These are phyloP conservation scores for Lentinula lateritia DNA, from an alignment of 768 basidiomycete species.

Conservation along the genomic window DNA sequence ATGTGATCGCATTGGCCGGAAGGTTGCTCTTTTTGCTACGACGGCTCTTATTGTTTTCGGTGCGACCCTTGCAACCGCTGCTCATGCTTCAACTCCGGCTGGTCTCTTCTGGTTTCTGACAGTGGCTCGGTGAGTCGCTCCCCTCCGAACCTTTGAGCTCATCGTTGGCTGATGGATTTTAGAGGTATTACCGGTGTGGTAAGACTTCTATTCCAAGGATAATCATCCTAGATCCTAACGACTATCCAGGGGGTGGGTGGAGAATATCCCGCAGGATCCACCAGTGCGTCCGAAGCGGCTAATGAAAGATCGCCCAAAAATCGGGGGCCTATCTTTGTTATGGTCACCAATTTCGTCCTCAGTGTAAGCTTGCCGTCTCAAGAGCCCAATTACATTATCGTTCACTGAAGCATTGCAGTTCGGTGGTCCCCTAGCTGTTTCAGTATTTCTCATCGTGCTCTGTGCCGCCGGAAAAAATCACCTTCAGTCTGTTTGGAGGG, in stretches of 20 bases:
- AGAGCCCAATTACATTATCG: not conserved
- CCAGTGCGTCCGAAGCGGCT: slow-evolving; percentile 50
- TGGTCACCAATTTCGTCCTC: slow-evolving; percentile 72
- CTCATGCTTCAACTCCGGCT: slow-evolving; percentile 50
- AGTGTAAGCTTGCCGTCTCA: slow-evolving; percentile 33
- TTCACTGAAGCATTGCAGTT: slow-evolving; percentile 30
- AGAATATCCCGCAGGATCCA: slow-evolving; percentile 63
- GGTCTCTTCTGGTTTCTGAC: slow-evolving; percentile 77
- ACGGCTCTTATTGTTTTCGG: slow-evolving; percentile 68
- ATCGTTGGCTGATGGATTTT: not conserved
- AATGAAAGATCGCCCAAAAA: slow-evolving; percentile 59
- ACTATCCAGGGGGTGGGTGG: slow-evolving; percentile 59
- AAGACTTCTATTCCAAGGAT: slow-evolving; percentile 13
- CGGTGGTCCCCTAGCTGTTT: slow-evolving; percentile 61
- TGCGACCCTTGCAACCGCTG: slow-evolving; percentile 61
- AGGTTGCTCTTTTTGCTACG: slow-evolving; percentile 66
- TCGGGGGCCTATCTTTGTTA: slow-evolving; percentile 68
- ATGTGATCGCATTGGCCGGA: slow-evolving; percentile 73
- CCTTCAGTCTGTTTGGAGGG: slow-evolving; percentile 62
- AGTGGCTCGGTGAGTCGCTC: slow-evolving; percentile 35
- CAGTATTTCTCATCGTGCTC: slow-evolving; percentile 63
- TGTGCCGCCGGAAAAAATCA: slow-evolving; percentile 60
- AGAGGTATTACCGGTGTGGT: slow-evolving; percentile 67
- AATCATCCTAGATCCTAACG: not conserved
- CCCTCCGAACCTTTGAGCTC: not conserved